Conservation (phyloP, 139 green algal species). For the Microglena sp. region DNA sequence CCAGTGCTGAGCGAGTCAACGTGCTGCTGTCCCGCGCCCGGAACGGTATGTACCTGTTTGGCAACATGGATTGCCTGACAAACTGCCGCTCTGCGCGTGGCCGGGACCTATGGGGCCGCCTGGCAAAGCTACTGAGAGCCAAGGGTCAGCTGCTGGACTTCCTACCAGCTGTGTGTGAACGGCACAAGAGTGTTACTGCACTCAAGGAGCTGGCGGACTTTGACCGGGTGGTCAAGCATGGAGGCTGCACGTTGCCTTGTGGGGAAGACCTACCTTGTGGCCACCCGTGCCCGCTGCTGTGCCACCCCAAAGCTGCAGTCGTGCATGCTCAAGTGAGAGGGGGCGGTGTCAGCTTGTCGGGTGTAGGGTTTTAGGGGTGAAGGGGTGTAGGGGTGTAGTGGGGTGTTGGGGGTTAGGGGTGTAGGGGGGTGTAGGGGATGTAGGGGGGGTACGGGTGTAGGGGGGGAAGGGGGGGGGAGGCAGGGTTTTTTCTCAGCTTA, state of each 20-base stretch:
- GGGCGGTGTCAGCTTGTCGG: too few relatives aligned
- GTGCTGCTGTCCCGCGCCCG: constrained; percentile 65
- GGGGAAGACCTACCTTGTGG: constrained; percentile 36
- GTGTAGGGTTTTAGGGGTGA: too few relatives aligned
- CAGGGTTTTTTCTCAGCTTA: too few relatives aligned
- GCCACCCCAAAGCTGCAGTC: too few relatives aligned
- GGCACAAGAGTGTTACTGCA: constrained; percentile 27
- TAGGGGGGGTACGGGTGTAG: too few relatives aligned
- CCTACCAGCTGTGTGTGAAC: constrained; percentile 53
- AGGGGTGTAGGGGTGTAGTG: too few relatives aligned
- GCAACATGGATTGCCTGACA: constrained; percentile 28
- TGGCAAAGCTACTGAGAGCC: too few relatives aligned
- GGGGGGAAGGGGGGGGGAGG: too few relatives aligned
- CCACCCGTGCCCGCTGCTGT: constrained; percentile 53
- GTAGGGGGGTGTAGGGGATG: too few relatives aligned
- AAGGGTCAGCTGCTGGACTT: constrained; percentile 22
- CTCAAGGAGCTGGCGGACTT: constrained; percentile 34
- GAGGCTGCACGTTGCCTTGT: constrained; percentile 52
- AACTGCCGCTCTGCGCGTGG: constrained; percentile 31
- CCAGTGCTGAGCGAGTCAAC: constrained; percentile 51
- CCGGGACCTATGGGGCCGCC: constrained; percentile 11
- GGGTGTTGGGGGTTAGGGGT: too few relatives aligned
- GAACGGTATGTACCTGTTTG: constrained; percentile 46
- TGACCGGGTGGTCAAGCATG: constrained; percentile 30
- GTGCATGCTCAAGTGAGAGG: too few relatives aligned